phyloP scores from a whole-genome alignment of 805 yeast species.

The Debaryomyces hansenii region DNA sequence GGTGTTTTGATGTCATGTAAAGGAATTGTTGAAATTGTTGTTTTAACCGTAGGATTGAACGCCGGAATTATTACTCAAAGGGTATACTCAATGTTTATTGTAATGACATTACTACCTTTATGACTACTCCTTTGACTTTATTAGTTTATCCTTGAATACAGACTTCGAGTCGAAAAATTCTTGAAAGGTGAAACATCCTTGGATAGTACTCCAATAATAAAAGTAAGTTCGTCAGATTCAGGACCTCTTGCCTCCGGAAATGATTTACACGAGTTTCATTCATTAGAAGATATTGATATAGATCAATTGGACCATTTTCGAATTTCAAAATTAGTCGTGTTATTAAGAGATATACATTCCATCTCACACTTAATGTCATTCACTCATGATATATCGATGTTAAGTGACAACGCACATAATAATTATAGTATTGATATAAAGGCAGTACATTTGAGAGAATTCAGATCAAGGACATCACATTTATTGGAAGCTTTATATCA shows the following conservation, averaged over 20 bases:
- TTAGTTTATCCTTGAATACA: conserved; percentile 60
- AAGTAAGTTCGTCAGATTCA: conserved; percentile 2
- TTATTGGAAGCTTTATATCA: conserved; percentile 61
- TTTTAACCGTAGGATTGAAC: conserved; percentile 68
- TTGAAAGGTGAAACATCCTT: conserved; percentile 23
- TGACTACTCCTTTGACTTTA: conserved; percentile 75
- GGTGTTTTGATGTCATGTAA: conserved; percentile 86
- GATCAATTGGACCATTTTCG: conserved; percentile 19
- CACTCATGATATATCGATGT: conserved; percentile 23
- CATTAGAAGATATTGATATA: conserved; percentile 5
- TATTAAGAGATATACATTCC: conserved; percentile 33
- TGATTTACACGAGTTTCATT: not conserved
- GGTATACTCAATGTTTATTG: conserved; percentile 76
- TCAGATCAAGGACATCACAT: conserved; percentile 70
- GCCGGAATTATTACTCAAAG: conserved; percentile 66
- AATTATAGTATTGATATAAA: conserved; percentile 31
- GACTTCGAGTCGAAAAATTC: conserved; percentile 47
- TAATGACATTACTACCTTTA: conserved; percentile 78
- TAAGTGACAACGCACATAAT: conserved; percentile 13
- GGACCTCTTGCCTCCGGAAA: not conserved
- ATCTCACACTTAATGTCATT: conserved; percentile 35
- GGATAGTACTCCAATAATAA: conserved; percentile 21
- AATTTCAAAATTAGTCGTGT: conserved; percentile 23
- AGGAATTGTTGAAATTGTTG: conserved; percentile 85
- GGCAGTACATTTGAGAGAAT: conserved; percentile 56